Conservation (phyloP, 768 basidiomycete genomes). For the Kwoniella heveanensis region DNA sequence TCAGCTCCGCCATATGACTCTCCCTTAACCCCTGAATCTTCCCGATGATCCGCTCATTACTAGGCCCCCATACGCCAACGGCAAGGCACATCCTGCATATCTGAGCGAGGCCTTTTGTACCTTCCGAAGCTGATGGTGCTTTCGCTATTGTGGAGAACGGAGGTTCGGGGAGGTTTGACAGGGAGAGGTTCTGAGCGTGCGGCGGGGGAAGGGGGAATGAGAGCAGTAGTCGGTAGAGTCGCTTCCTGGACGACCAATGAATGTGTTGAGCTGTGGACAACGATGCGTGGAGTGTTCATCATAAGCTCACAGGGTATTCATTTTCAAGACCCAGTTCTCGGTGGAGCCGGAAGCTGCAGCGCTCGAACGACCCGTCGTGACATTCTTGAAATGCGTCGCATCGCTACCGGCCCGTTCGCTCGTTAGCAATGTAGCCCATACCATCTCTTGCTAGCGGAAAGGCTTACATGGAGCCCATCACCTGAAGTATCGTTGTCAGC, state of each 20-base stretch:
- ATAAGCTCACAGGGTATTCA: conserved; percentile 43
- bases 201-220: conserved; percentile 44
- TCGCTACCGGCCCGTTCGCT: conserved; percentile 22
- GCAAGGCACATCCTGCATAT: conserved; percentile 81
- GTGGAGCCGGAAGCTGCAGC: conserved; percentile 21
- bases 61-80: conserved; percentile 83
- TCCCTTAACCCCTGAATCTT: conserved; percentile 83
- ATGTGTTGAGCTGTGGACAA: background rate
- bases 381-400: conserved; percentile 44
- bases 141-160: conserved; percentile 84
- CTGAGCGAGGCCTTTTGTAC: conserved; percentile 64
- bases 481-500: conserved; percentile 18
- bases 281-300: background rate
- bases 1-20: conserved; percentile 80
- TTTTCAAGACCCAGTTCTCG: conserved; percentile 50
- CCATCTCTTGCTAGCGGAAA: background rate
- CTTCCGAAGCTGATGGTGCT: conserved; percentile 62
- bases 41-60: conserved; percentile 83
- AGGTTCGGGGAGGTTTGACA: conserved; percentile 71
- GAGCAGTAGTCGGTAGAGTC: conserved; percentile 44
- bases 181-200: conserved; percentile 33
- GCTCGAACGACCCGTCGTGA: conserved; percentile 12
- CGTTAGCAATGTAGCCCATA: background rate
- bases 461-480: conserved; percentile 34
- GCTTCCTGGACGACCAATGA: conserved; percentile 33